Percentiles rank a stretch among this genome's conserved stretches.
Evolutionary conservation across 257 asterid genomes (phyloP).

Genomic region (Nicotiana tabacum): DNA sequence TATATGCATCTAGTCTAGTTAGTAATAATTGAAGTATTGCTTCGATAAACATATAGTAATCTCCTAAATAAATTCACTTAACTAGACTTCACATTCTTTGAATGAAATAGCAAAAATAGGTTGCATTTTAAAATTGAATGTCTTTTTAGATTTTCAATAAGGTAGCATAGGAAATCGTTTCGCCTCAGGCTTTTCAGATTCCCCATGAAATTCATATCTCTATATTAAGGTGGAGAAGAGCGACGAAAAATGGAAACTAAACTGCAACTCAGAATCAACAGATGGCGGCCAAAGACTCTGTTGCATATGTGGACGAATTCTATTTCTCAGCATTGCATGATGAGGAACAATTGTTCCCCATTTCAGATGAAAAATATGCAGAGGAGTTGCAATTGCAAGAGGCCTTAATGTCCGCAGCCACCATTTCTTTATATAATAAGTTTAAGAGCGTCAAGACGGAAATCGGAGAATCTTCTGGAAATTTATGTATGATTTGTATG

Average conservation of each 20-base stretch:
- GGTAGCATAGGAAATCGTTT: background rate
- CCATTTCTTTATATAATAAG: background rate
- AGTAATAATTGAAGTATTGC: background rate
- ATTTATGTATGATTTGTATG: constrained; percentile 20
- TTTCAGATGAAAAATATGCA: constrained; percentile 19
- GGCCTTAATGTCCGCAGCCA: constrained; percentile 11
- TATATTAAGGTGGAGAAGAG: background rate
- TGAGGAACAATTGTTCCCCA: constrained; percentile 3
- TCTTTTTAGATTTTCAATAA: background rate
- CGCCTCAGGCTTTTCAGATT: background rate
- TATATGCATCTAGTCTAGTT: background rate
- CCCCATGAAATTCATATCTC: background rate
- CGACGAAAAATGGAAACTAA: background rate
- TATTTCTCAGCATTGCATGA: constrained; percentile 13
- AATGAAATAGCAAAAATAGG: background rate
- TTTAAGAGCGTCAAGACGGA: background rate
- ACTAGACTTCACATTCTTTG: background rate
- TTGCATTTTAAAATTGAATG: background rate
- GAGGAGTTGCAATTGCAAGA: constrained; percentile 31
- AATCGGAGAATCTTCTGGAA: constrained; percentile 15
- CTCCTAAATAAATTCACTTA: background rate
- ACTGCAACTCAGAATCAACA: background rate
- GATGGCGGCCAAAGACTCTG: background rate
- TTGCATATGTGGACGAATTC: background rate
- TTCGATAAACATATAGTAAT: background rate